Evolutionary conservation across 257 asterid species (phyloP).

Genomic region (Solanum bukasovii): DNA sequence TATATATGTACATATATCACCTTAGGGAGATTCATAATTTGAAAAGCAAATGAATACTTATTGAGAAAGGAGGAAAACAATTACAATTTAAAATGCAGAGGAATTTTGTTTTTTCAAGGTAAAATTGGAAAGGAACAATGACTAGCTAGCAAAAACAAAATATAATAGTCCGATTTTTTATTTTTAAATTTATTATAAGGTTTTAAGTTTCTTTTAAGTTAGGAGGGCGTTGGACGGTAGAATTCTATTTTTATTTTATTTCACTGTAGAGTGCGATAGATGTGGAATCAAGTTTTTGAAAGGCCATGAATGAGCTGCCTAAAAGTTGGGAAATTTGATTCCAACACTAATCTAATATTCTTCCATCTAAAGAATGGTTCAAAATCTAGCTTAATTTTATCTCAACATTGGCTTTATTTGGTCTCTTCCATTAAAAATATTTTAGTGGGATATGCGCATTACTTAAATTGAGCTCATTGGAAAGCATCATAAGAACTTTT

Average conservation of each 20-base stretch:
- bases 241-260: not conserved
- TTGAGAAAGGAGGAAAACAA: not conserved
- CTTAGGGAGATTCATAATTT: not conserved
- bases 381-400: not conserved
- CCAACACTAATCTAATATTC: not conserved
- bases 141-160: not conserved
- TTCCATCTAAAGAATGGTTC: not conserved
- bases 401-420: not conserved
- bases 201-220: not conserved
- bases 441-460: not conserved
- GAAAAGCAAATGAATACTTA: not conserved
- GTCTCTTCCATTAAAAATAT: not conserved
- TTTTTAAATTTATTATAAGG: not conserved
- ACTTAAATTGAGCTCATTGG: not conserved
- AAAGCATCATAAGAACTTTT: not conserved
- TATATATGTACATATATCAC: no score
- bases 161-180: not conserved
- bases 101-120: not conserved
- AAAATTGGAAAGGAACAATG: not conserved
- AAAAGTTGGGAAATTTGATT: not conserved
- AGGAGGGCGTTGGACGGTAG: not conserved
- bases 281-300: not conserved
- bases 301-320: not conserved
- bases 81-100: not conserved
- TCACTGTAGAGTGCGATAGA: not conserved